A percentile compares a stretch with the other conserved stretches of the same genome.
Evolutionary conservation across 2,329 filamentous ascomycete species (phyloP).

Genomic region (Shiraia bambusicola): DNA sequence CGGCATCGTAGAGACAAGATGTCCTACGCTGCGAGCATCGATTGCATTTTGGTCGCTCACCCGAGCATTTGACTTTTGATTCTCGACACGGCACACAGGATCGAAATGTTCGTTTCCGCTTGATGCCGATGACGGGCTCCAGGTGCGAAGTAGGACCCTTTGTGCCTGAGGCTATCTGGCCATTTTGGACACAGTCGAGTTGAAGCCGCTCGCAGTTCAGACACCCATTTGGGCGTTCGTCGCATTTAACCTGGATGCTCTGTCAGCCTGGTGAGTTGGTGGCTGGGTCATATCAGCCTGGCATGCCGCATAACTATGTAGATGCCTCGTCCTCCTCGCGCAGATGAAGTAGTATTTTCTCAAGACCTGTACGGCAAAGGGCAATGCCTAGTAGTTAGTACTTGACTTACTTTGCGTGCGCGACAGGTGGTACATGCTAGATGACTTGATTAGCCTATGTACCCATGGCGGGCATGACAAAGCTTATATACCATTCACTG

Average conservation of each 20-base stretch:
- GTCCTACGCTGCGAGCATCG: constrained; percentile 30
- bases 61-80: constrained; percentile 37
- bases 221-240: constrained; percentile 34
- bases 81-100: constrained; percentile 35
- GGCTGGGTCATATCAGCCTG: background rate
- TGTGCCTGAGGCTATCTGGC: constrained; percentile 12
- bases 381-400: background rate
- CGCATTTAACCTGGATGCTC: constrained; percentile 31
- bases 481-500: constrained; percentile 9
- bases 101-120: constrained; percentile 35
- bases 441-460: constrained; percentile 5
- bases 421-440: constrained; percentile 21
- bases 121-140: constrained; percentile 29
- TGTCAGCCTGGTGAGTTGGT: constrained; percentile 8
- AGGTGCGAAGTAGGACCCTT: constrained; percentile 19
- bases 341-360: too few species aligned
- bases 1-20: constrained; percentile 31
- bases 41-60: constrained; percentile 33
- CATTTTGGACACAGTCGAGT: constrained; percentile 31
- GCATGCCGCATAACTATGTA: too few species aligned
- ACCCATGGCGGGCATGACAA: constrained; percentile 2
- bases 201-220: constrained; percentile 35
- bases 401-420: constrained; percentile 17
- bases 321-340: too few species aligned
- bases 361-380: too few species aligned